phyloP scores from a whole-genome alignment of 2,329 filamentous ascomycete genomes.

The Arthroderma sp. region DNA sequence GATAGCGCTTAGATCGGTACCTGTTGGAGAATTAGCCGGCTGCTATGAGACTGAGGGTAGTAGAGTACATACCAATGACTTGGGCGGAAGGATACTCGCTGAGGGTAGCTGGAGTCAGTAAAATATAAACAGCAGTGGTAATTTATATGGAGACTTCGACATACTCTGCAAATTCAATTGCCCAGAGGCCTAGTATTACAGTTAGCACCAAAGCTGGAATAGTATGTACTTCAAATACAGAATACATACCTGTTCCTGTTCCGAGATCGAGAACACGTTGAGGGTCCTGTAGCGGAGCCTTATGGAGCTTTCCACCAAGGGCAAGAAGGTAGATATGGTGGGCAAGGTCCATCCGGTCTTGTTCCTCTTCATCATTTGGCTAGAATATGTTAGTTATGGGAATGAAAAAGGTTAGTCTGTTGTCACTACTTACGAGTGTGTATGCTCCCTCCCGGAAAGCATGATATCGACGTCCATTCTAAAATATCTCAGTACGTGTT shows the following conservation, averaged over 20 bases:
- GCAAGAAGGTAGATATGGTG: slow-evolving; percentile 41
- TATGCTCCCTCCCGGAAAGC: slow-evolving; percentile 7
- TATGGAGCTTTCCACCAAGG: slow-evolving; percentile 33
- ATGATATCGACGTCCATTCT: slow-evolving; percentile 8
- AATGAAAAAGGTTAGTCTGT: too few relatives aligned
- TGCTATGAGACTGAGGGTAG: background rate
- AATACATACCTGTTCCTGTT: slow-evolving; percentile 38
- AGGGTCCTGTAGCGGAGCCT: slow-evolving; percentile 33
- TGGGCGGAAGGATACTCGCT: slow-evolving; percentile 4
- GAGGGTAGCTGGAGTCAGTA: background rate
- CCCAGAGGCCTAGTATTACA: slow-evolving; percentile 4
- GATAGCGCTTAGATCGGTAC: slow-evolving; percentile 9
- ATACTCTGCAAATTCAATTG: slow-evolving; percentile 9
- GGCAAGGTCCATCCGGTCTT: slow-evolving; percentile 31
- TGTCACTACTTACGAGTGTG: background rate
- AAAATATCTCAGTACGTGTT: background rate
- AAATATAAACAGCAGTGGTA: background rate
- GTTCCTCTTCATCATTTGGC: slow-evolving; percentile 9
- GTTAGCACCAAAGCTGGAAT: background rate
- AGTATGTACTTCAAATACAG: background rate
- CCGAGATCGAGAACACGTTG: slow-evolving; percentile 44
- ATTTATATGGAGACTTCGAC: background rate
- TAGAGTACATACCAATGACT: slow-evolving; percentile 3
- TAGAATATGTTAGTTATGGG: slow-evolving; percentile 1
- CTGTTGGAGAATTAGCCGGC: background rate